Conservation (phyloP, 345 rosid genomes). For the Aquilaria sinensis region DNA sequence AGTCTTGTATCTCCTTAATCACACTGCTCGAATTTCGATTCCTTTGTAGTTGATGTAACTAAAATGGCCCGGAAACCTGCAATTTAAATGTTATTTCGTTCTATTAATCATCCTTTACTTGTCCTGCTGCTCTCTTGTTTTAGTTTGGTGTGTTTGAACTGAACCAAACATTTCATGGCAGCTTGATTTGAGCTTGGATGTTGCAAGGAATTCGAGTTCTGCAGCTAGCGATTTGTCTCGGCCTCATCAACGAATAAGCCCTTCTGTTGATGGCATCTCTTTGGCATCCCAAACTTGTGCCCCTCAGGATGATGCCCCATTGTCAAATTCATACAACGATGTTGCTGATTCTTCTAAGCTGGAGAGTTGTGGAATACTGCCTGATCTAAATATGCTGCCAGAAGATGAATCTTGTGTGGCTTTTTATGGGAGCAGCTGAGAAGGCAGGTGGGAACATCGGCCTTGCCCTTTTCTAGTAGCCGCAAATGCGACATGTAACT, state of each 20-base stretch:
- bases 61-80: too few species aligned
- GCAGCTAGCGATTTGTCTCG: slow-evolving; percentile 11
- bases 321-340: slow-evolving; percentile 21
- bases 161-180: slow-evolving; percentile 16
- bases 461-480: background rate
- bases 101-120: background rate
- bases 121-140: background rate
- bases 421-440: slow-evolving; percentile 31
- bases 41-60: background rate
- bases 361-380: slow-evolving; percentile 34
- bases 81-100: background rate
- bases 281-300: slow-evolving; percentile 2
- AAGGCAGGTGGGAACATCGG: background rate
- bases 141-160: background rate
- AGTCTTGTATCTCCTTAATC: background rate
- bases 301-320: slow-evolving; percentile 7
- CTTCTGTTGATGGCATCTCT: slow-evolving; percentile 9
- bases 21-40: background rate
- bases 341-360: slow-evolving; percentile 6
- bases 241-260: slow-evolving; percentile 5
- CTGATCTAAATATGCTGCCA: slow-evolving; percentile 76
- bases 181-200: slow-evolving; percentile 43
- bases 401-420: slow-evolving; percentile 41
- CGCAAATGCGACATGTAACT: background rate
- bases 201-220: slow-evolving; percentile 7